Base-by-base conservation (phyloP, 257 asterid genomes). In the Asclepias syriaca region DNA sequence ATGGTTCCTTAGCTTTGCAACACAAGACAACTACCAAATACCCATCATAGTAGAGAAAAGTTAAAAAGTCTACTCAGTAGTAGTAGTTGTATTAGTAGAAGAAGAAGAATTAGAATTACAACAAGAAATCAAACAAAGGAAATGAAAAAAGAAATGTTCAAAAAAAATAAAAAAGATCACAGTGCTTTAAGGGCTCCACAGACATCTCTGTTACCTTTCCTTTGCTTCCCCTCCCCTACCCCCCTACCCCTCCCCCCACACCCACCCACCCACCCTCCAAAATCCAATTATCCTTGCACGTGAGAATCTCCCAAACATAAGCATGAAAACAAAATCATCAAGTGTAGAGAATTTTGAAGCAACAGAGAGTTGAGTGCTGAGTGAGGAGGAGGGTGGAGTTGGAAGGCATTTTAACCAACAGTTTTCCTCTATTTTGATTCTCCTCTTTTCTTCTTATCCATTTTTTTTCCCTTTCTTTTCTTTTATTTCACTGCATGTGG, bases 21-120 rank as follows among this genome's bases (percentile, higher is more conserved):
- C 81, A 73, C 84, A 86, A 76, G 89, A 82, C 88, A 90, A 85
- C 87, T 72, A 82, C 89, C 86, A 86, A 82, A 85, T 81, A 76
- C 56, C 76, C 80, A 88, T 87, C 85, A 90, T 85, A 46, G 32
- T 73, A 75, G 69, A 80, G 55, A 86, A 86, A 92, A 82, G 89
- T 76, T 69, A 75, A 71, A 80, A 78, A 77, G 83, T 65, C 78
- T 72, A 73, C 74, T 76, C 64, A 77, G n/a, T 72, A 63, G 24
- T 43, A 66, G 53, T 13, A 12, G n/a, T n/a, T n/a, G 55, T 15
- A 50, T n/a, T 15, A 50, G 55, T 11, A 50, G 57, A 57, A 77
- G 79, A 68, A 74, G 61, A 16, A 46, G 63, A 43, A 73, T 58
- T 6, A 34, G 75, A 77, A 72, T 40, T 55, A 70, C 49, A 64